Percentiles rank a stretch among this genome's conserved stretches.
These are phyloP conservation scores for Fusarium sp. DNA, from an alignment of 2,329 filamentous ascomycete genomes.

Conservation along the genomic window DNA sequence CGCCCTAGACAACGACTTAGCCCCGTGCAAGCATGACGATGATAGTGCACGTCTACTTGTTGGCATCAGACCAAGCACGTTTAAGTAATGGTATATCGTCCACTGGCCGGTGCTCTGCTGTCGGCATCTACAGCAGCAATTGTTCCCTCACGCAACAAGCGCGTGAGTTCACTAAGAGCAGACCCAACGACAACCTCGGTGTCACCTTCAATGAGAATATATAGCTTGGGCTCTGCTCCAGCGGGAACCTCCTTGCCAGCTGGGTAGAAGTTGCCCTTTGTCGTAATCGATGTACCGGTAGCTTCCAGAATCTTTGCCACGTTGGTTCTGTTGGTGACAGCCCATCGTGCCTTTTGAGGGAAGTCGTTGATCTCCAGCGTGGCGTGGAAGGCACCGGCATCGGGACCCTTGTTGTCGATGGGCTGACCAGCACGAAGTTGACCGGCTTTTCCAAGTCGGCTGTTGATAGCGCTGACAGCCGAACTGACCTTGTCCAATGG, in stretches of 20 bases:
- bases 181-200: conserved; percentile 92
- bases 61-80: conserved; percentile 22
- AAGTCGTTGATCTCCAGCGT: conserved; percentile 99
- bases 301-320: conserved; percentile 97
- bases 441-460: conserved; percentile 87
- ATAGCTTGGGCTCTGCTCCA: conserved; percentile 88
- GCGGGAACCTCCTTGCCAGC: conserved; percentile 81
- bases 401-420: conserved; percentile 97
- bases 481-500: conserved; percentile 87
- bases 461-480: conserved; percentile 92
- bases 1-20: conserved; percentile 2
- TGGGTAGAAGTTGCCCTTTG: conserved; percentile 91
- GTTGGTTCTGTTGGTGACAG: conserved; percentile 97
- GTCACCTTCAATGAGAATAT: conserved; percentile 97
- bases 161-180: conserved; percentile 89
- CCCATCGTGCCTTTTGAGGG: conserved; percentile 97
- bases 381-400: conserved; percentile 95
- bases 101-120: conserved; percentile 79
- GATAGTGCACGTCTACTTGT: background rate
- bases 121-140: conserved; percentile 90
- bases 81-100: conserved; percentile 87
- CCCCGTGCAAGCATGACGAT: background rate
- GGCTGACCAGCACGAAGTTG: conserved; percentile 91
- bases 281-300: conserved; percentile 95
- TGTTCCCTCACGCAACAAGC: conserved; percentile 88